A percentile compares a stretch with the other conserved stretches of the same genome.
Conservation (phyloP, 148 eudicot genomes). For the Dianthus caryophyllus region DNA sequence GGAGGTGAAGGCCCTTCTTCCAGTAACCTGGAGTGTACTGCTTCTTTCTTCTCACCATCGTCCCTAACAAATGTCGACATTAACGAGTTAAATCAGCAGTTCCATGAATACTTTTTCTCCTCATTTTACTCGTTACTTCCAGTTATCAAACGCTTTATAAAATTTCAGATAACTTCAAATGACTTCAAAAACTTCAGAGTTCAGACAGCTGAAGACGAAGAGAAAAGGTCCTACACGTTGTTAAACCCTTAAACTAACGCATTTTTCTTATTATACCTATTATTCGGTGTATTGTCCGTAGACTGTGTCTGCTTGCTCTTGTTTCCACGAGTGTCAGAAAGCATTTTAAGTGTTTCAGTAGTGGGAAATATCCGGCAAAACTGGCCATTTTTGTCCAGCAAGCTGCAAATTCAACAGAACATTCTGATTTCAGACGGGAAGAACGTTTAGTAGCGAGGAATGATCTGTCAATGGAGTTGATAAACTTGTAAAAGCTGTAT, state of each 20-base stretch:
- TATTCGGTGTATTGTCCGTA: conserved; percentile 2
- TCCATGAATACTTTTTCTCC: not conserved
- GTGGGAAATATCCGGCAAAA: conserved; percentile 34
- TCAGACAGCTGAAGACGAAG: too few relatives aligned
- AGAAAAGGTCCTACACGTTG: too few relatives aligned
- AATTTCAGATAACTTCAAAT: too few relatives aligned
- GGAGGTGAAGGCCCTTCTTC: not conserved
- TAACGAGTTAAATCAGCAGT: conserved; percentile 12
- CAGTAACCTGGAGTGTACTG: conserved; percentile 31
- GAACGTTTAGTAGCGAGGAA: not conserved
- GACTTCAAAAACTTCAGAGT: too few relatives aligned
- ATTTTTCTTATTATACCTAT: conserved; percentile 12
- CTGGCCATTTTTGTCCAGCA: conserved; percentile 56
- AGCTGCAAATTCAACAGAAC: conserved; percentile 25
- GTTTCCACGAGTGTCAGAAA: conserved; percentile 34
- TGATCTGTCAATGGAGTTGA: not conserved
- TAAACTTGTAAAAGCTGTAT: not conserved
- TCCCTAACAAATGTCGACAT: conserved; percentile 16
- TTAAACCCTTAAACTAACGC: too few relatives aligned
- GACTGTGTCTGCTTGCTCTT: conserved; percentile 17
- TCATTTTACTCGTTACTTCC: too few relatives aligned
- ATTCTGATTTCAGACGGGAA: not conserved
- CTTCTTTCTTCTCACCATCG: conserved; percentile 17
- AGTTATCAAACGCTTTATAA: too few relatives aligned
- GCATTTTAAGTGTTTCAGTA: conserved; percentile 24